Conservation (phyloP, 495 filamentous ascomycete genomes). For the Aspergillus hancockii region DNA sequence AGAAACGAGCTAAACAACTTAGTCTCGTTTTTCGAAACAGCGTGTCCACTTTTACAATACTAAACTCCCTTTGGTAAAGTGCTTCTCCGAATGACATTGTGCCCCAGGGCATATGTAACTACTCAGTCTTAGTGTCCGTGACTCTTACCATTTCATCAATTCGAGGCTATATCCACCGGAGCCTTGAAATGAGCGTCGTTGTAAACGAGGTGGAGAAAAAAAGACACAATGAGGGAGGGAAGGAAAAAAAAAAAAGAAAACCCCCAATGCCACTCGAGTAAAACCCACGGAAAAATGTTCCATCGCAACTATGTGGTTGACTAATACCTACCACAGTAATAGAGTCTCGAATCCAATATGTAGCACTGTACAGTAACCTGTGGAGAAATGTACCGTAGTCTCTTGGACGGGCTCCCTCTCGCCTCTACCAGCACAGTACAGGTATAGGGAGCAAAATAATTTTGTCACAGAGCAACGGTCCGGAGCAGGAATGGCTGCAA, state of each 20-base stretch:
- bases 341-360: background rate
- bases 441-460: background rate
- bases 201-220: background rate
- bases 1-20: constrained; percentile 18
- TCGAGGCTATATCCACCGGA: background rate
- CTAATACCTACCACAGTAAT: background rate
- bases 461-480: constrained; percentile 1
- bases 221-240: background rate
- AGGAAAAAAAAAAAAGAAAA: background rate
- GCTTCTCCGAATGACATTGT: background rate
- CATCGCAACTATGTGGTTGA: background rate
- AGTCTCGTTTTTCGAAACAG: background rate
- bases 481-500: constrained; percentile 3
- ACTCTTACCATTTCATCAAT: background rate
- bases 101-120: constrained; percentile 5
- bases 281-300: background rate
- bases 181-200: background rate
- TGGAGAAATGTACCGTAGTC: background rate
- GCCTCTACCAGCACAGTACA: background rate
- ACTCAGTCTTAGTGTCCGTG: background rate
- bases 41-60: background rate
- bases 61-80: background rate
- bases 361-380: background rate
- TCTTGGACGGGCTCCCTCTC: background rate
- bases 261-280: background rate